Base-by-base conservation (phyloP, 352 stramenopile genomes). In the Phytophthora pisi region DNA sequence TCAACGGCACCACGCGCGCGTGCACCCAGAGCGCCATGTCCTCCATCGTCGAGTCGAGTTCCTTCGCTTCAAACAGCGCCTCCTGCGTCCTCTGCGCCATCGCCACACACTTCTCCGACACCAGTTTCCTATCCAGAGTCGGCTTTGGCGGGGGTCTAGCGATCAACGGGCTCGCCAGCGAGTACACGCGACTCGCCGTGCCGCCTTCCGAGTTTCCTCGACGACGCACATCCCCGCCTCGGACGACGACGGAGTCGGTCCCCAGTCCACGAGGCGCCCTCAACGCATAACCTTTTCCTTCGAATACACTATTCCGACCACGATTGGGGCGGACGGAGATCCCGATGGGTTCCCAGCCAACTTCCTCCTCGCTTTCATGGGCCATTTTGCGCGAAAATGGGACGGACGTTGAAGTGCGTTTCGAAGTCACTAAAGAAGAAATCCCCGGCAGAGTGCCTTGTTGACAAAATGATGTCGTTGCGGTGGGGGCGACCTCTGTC, bases 11-110 rank as follows among this genome's bases (percentile, higher is more conserved):
- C 3, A 81, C 40, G 13, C 31, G 68, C 0, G 78, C 72, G 3
- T 85, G 68, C 20, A 86, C 57, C 77, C 75, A 87, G 9, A 86
- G 57, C 52, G 71, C 55, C 60, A 84, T 61, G 49, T 71, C 72
- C n/a, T 79, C 52, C 20, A 75, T 68, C 8, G 58, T 38, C 0
- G 43, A 47, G 28, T 82, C 61, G 0, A 84, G 63, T n/a, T 87
- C 79, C 1, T 74, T 47, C 5, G 79, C 73, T 26, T 76, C 64
- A 5, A 82, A 63, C 15, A 90, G 61, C 15, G 77, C 28, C 18
- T 61, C 46, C 50, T 84, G 78, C 2, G 69, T 78, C 3, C 43
- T 63, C 5, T 82, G 69, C 0, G 72, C 69, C 43, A 77, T 72
- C 16, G 66, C 50, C 40, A 85, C 61, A 16, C 77, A 78, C 20